Evolutionary conservation across 2,329 filamentous ascomycete genomes (phyloP), one percentile per base, ranked within the genome.

Genomic region (Paraphoma sp.): DNA sequence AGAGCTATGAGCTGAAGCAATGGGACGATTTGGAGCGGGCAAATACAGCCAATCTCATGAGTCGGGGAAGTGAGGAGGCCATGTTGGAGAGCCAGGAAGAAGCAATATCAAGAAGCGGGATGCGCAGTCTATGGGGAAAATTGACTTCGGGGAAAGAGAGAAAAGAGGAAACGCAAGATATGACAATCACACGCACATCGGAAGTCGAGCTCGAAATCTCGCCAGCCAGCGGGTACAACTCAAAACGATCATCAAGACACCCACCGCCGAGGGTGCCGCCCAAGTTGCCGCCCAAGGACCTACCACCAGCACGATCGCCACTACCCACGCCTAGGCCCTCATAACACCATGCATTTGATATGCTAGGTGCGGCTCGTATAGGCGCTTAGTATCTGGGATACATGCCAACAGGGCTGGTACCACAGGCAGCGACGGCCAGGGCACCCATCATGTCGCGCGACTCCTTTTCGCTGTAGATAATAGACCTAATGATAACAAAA

Each of bases 1-100:
- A 67, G 33, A 64, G 63, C 44, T 69, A 67, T 16, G 65, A 71
- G 43, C 48, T 72, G 54, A 63, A 59, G 12, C 40, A 64, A 6
- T 72, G 65, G 69, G 61, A 60, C 8, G 67, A 69, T 2, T 43
- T 41, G 2, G 55, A 56, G 45, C 31, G 33, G 28, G 31, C 42
- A 6, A 23, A 44, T 5, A 48, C 40, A 9, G 29, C 23, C 1
- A 42, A 50, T 8, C 45, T 51, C 10, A 41, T 42, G 11, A 58
- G 48, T n/a, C 52, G 49, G 16, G 54, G 53, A 1, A 56, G 53
- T 11, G 29, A 54, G 36, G 56, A 54, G 28, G 45, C 38, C 3
- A 64, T 61, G 4, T 23, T 62, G 2, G 38, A 57, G 18, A 53
- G 40, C 18, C 54, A 48, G 17, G 45, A 50, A 10, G 41, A 40